Conservation (phyloP, 2,329 filamentous ascomycete genomes). For the Phyllosticta paracitricarpa region DNA sequence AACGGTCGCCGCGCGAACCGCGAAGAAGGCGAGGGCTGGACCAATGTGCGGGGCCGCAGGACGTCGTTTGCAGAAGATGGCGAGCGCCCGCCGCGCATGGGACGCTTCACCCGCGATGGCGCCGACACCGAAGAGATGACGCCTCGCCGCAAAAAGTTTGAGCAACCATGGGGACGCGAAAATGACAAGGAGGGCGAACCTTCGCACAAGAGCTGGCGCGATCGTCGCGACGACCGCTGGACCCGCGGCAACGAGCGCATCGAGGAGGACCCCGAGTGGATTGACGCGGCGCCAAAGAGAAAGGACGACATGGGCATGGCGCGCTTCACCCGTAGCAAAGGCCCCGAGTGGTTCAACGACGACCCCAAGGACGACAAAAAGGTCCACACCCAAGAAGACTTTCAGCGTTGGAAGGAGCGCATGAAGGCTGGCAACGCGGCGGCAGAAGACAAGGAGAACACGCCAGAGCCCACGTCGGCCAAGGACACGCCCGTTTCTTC, state of each 20-base stretch:
- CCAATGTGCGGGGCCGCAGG: constrained; percentile 61
- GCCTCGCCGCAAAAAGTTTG: constrained; percentile 57
- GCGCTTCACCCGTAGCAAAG: neutral
- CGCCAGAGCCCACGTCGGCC: constrained; percentile 21
- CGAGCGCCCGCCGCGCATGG: constrained; percentile 55
- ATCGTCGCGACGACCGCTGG: constrained; percentile 40
- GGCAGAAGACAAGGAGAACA: constrained; percentile 36
- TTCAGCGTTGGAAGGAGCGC: constrained; percentile 85
- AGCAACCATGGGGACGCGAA: constrained; percentile 61
- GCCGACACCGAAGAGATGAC: constrained; percentile 42
- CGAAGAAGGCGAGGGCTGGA: constrained; percentile 62
- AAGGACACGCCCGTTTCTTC: constrained; percentile 15
- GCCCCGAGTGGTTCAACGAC: constrained; percentile 76
- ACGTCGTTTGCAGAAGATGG: constrained; percentile 59
- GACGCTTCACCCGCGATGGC: constrained; percentile 35
- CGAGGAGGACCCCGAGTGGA: constrained; percentile 15
- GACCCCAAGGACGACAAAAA: constrained; percentile 56
- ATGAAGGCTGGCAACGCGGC: constrained; percentile 60
- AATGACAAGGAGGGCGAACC: constrained; percentile 40
- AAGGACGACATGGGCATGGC: constrained; percentile 52
- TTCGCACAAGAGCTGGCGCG: constrained; percentile 50
- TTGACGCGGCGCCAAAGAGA: constrained; percentile 3
- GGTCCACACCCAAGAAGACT: constrained; percentile 78
- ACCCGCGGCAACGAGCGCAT: constrained; percentile 43
- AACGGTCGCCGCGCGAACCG: constrained; percentile 32